Conservation (phyloP, 2,329 filamentous ascomycete genomes). For the Ophiocordyceps camponoti-saundersi region DNA sequence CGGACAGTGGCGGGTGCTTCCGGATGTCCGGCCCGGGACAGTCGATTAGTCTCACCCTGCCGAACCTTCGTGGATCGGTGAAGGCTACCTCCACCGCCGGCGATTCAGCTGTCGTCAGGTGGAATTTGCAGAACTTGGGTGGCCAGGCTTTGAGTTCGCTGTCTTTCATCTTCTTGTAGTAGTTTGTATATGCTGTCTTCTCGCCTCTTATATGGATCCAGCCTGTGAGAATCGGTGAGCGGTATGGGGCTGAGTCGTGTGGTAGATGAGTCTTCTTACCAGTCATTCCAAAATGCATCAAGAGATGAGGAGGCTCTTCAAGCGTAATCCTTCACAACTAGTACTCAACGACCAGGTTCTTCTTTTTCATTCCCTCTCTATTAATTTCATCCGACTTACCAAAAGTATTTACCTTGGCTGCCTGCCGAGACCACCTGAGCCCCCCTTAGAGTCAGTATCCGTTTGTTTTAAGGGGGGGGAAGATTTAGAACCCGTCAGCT, state of each 20-base stretch:
- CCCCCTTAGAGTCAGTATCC: not conserved
- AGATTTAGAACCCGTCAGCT: not conserved
- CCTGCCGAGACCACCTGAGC: slow-evolving; percentile 43
- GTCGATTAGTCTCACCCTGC: slow-evolving; percentile 65
- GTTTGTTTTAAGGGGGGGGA: not conserved
- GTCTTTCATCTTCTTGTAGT: slow-evolving; percentile 56
- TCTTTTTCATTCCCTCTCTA: no score
- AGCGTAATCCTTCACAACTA: slow-evolving; percentile 26
- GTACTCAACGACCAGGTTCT: not conserved
- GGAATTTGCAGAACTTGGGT: slow-evolving; percentile 78
- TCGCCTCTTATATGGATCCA: slow-evolving; percentile 81
- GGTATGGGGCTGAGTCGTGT: no score
- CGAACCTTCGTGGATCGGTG: slow-evolving; percentile 66
- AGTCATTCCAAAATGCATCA: slow-evolving; percentile 76
- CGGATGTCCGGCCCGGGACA: slow-evolving; percentile 63
- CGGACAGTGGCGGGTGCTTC: slow-evolving; percentile 59
- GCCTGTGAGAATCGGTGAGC: slow-evolving; percentile 19
- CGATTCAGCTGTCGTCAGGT: slow-evolving; percentile 44
- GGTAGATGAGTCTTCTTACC: slow-evolving; percentile 23
- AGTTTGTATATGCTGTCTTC: slow-evolving; percentile 61
- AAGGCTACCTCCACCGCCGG: slow-evolving; percentile 53
- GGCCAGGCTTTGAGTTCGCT: slow-evolving; percentile 57
- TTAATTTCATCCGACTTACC: slow-evolving; percentile 24
- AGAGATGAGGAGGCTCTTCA: slow-evolving; percentile 63
- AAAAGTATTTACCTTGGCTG: slow-evolving; percentile 96